Base-by-base conservation (phyloP, 2,329 filamentous ascomycete genomes). In the Apiospora koreana region DNA sequence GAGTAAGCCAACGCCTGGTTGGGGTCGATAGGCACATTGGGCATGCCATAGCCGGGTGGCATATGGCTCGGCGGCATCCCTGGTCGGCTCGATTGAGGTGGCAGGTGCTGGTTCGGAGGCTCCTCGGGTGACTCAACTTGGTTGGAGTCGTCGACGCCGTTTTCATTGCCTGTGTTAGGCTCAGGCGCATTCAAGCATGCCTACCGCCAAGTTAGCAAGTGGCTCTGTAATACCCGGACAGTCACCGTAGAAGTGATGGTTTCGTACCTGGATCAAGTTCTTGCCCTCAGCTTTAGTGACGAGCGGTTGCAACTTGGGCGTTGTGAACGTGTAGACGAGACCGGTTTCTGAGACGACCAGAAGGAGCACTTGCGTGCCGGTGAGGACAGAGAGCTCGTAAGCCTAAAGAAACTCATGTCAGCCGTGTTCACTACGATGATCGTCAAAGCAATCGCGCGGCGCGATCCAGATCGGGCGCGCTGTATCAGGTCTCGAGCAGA, bases 281-380 rank as follows among this genome's bases (percentile, higher is more conserved):
- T 99, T 99, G 85, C 96, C 96, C 84, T 98, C 96, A 23, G 96
- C 93, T 86, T 98, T 98, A 73, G 96, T 99, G 76, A 98, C 96
- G 69, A 99, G 90, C 73, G 96, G 96, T 85, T 98, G 96, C 70
- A 99, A 91, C 87, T 99, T 99, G 25, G 96, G 96, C 21, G 96
- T 99, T 73, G 95, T 98, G 82, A 98, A 98, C 71, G 95, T 98
- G 84, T 98, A 98, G 78, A 98, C 95, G 43, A 98, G 90, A 75
- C 95, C 95, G 31, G 95, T 98, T 86, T 98, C 95, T 62, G 95
- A 98, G 74, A 98, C 95, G 77, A 98, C 95, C 69, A 99, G 91
- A 48, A 99, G 89, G 42, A 99, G 88, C 67, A 99, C 96, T 87
- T 99, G 96, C 71, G 96, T 99, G 79, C 96, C 96, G 48, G 96